Base-by-base conservation (phyloP, 106 monocot species). In the Triglochin maritima region DNA sequence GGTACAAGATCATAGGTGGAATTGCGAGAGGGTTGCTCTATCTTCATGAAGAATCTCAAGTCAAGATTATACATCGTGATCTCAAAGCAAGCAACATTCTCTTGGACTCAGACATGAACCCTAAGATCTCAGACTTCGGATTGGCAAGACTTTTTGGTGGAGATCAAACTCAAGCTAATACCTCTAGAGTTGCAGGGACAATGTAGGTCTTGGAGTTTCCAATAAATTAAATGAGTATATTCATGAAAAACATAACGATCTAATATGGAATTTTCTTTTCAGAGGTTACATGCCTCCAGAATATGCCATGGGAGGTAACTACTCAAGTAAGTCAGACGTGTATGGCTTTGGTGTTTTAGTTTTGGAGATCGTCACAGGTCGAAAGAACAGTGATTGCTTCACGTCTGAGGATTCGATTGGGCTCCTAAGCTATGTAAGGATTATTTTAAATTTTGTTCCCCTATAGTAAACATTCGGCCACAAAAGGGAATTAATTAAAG, bases 261-360 rank as follows among this genome's bases (percentile, higher is more conserved):
- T 48, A 29, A 29, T 29, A 29, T 29, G 29, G 29, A 16, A 29
- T 66, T 16, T 3, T 29, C 29, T 4, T 59, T 59, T 3, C 56
- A 79, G 72, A 63, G 79, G 79, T n/a, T 79, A 79, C 45, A 79
- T 79, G 79, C 49, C 79, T 16, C 79, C 79, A 15, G 80, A 76
- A 46, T 80, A 80, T 67, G 75, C 51, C 6, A 56, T 75, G 60
- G 14, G 53, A 14, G 80, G 80, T 3, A 3, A 56, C 8, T 75
- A 75, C 45, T 75, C 80, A 3, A 59, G 44, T 8, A 80, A 80
- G 48, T 71, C 71, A 49, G 71, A 80, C 57, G 71, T 75, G 4
- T 80, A 61, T 46, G 67, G 80, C 44, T 80, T 71, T 17, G 80
- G 80, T 2, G 80, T 80, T 0, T 15, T 80, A 15, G 9, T 80